phyloP scores from a whole-genome alignment of 2,329 filamentous ascomycete genomes.

The Moelleriella libera region DNA sequence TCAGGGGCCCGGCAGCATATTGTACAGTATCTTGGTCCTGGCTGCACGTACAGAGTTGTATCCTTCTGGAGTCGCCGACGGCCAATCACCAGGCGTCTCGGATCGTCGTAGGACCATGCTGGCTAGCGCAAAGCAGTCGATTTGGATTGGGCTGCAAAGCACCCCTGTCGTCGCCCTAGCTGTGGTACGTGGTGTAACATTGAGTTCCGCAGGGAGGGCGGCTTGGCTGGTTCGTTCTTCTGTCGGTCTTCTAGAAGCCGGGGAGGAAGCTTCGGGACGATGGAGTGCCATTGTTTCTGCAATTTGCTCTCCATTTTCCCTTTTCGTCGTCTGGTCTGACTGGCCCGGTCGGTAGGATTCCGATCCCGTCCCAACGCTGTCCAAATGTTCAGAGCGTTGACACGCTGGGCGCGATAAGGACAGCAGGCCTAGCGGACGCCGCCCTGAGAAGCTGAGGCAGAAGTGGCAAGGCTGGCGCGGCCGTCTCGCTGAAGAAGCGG shows the following conservation, averaged over 20 bases:
- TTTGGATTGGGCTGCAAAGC: conserved; percentile 3
- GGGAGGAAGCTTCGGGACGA: not conserved
- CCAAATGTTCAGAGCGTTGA: too few species aligned
- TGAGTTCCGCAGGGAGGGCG: not conserved
- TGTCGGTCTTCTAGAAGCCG: conserved; percentile 17
- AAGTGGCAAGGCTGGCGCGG: too few species aligned
- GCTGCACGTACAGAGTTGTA: not conserved
- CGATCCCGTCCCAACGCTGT: too few species aligned
- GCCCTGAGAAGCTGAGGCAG: too few species aligned
- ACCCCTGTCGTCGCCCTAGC: conserved; percentile 1
- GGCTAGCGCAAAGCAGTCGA: not conserved
- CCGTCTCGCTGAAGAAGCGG: too few species aligned
- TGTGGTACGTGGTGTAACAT: not conserved
- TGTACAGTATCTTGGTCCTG: not conserved
- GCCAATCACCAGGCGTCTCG: conserved; percentile 6
- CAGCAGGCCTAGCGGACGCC: too few species aligned
- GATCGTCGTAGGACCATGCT: conserved; percentile 6
- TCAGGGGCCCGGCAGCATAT: not conserved
- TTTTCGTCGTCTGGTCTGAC: not conserved
- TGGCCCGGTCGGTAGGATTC: too few species aligned
- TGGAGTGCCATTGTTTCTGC: not conserved
- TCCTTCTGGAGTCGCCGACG: conserved; percentile 6
- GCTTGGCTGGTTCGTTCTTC: conserved; percentile 8
- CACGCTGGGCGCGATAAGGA: too few species aligned
- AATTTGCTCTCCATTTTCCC: not conserved